These are phyloP conservation scores for Pyrenochaeta sp. DNA, from an alignment of 2,329 filamentous ascomycete genomes.

Conservation along the genomic window DNA sequence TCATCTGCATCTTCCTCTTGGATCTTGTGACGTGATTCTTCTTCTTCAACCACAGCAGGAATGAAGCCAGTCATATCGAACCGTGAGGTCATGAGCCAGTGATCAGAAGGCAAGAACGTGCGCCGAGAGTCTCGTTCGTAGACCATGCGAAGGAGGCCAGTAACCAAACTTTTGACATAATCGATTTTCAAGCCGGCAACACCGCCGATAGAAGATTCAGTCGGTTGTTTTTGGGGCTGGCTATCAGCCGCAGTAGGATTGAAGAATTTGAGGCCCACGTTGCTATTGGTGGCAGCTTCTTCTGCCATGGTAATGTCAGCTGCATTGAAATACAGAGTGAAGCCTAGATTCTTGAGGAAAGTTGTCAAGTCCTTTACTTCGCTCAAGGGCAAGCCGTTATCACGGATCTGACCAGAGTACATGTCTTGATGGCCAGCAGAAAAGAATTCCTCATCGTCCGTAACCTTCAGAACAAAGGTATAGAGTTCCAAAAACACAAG, in stretches of 20 bases:
- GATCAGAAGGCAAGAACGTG: conserved; percentile 79
- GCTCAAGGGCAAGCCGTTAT: conserved; percentile 73
- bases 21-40: conserved; percentile 77
- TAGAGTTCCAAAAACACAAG: conserved; percentile 94
- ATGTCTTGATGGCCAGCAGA: conserved; percentile 56
- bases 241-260: conserved; percentile 28
- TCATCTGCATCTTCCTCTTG: conserved; percentile 70
- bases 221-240: conserved; percentile 37
- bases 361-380: conserved; percentile 79
- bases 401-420: conserved; percentile 47
- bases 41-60: conserved; percentile 84
- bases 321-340: conserved; percentile 86
- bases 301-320: conserved; percentile 65
- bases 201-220: conserved; percentile 62
- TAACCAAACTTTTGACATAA: conserved; percentile 81
- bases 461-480: conserved; percentile 88
- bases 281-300: conserved; percentile 57
- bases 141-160: conserved; percentile 81
- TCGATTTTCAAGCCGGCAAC: conserved; percentile 78
- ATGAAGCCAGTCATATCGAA: conserved; percentile 93
- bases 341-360: conserved; percentile 91
- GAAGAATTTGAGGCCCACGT: conserved; percentile 55
- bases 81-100: conserved; percentile 91
- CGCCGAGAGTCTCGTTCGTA: conserved; percentile 93
- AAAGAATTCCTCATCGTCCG: conserved; percentile 97